phyloP scores from a whole-genome alignment of 805 yeast species.

The Lipomyces orientalis region DNA sequence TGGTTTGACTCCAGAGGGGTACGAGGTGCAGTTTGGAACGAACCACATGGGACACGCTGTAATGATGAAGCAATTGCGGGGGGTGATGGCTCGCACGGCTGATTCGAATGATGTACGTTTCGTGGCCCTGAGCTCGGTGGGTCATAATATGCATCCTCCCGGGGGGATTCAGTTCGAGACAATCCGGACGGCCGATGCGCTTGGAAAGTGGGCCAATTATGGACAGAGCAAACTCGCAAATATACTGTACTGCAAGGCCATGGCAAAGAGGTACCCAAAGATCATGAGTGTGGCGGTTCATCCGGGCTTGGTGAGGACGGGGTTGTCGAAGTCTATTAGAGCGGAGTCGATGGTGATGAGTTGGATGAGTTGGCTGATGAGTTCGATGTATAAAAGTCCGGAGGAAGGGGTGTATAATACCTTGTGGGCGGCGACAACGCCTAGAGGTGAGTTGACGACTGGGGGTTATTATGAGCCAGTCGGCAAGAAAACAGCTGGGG shows the following conservation, averaged over 20 bases:
- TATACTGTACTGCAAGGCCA: slow-evolving; percentile 13
- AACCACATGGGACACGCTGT: slow-evolving; percentile 77
- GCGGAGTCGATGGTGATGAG: neutral
- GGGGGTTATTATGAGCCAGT: slow-evolving; percentile 14
- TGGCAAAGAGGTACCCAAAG: slow-evolving; percentile 18
- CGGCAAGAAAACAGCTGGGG: neutral
- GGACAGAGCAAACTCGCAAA: slow-evolving; percentile 28
- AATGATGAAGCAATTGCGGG: slow-evolving; percentile 54
- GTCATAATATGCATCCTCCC: too few species aligned
- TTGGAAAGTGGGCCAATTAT: neutral
- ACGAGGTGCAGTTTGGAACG: slow-evolving; percentile 80
- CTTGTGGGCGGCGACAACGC: slow-evolving; percentile 11
- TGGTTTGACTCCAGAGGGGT: slow-evolving; percentile 65
- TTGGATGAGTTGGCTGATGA: too few species aligned
- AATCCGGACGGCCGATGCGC: neutral
- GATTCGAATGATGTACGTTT: slow-evolving; percentile 21
- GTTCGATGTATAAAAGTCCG: too few species aligned
- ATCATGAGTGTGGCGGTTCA: slow-evolving; percentile 17
- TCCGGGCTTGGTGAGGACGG: too few species aligned
- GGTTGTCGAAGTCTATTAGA: too few species aligned
- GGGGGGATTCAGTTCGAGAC: slow-evolving; percentile 8
- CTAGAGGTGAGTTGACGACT: neutral
- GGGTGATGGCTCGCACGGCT: too few species aligned
- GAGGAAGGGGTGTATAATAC: slow-evolving; percentile 9
- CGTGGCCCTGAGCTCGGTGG: slow-evolving; percentile 9